Percentiles rank a stretch among this genome's conserved stretches.
phyloP scores from a whole-genome alignment of 1,284 basidiomycete species.

The Puccinia polysora region DNA sequence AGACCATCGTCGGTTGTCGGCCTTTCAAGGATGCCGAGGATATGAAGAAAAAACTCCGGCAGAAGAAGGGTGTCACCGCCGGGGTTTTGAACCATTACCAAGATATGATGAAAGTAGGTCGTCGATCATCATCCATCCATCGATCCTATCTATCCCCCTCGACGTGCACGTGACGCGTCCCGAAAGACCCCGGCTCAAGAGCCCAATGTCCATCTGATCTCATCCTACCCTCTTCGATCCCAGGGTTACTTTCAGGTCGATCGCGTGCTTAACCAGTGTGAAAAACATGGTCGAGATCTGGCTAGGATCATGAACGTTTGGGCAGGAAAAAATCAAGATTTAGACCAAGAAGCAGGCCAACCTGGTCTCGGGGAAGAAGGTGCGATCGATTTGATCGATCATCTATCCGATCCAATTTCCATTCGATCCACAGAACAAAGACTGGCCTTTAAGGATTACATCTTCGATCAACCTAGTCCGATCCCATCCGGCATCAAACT shows the following conservation, averaged over 20 bases:
- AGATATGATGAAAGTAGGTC: slow-evolving; percentile 67
- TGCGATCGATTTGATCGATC: slow-evolving; percentile 53
- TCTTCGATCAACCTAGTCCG: slow-evolving; percentile 69
- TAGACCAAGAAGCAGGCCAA: slow-evolving; percentile 45
- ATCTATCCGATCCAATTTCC: slow-evolving; percentile 52
- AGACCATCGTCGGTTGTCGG: slow-evolving; percentile 70
- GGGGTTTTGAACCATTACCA: slow-evolving; percentile 85
- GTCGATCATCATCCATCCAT: neutral
- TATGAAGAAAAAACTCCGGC: slow-evolving; percentile 69
- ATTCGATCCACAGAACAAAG: slow-evolving; percentile 48
- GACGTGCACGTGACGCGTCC: too few species aligned
- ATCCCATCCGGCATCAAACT: slow-evolving; percentile 69
- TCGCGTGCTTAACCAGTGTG: slow-evolving; percentile 78
- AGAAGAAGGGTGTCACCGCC: slow-evolving; percentile 86
- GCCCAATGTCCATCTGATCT: too few species aligned
- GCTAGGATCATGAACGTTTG: slow-evolving; percentile 71
- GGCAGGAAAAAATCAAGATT: slow-evolving; percentile 55
- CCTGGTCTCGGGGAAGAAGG: slow-evolving; percentile 53
- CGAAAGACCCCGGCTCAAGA: too few species aligned
- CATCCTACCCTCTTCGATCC: too few species aligned
- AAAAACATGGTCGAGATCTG: slow-evolving; percentile 66
- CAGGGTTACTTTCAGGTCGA: slow-evolving; percentile 80
- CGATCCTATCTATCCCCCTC: neutral
- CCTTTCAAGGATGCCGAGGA: slow-evolving; percentile 77
- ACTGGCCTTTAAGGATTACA: slow-evolving; percentile 56